Evolutionary conservation across 192 early-diverging fungal species (phyloP).

Genomic region (Lunasporangiospora selenospora): DNA sequence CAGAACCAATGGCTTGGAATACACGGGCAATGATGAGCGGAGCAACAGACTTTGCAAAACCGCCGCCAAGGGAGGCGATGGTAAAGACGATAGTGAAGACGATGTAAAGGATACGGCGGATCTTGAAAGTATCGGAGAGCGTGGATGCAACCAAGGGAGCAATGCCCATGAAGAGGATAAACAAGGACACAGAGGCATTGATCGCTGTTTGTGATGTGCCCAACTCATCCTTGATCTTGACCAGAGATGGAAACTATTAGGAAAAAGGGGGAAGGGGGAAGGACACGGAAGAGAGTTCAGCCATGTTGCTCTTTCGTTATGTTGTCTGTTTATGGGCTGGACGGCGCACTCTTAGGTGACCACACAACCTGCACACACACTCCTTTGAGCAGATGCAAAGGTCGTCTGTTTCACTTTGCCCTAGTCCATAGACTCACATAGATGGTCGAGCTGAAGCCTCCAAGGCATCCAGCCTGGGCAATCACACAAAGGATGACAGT

Average conservation of each 20-base stretch:
- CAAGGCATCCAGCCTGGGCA: slow-evolving; percentile 37
- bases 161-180: slow-evolving; percentile 60
- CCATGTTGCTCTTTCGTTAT: no score
- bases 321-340: no score
- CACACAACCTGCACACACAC: no score
- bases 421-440: slow-evolving; percentile 27
- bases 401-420: no score
- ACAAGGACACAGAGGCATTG: slow-evolving; percentile 51
- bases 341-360: no score
- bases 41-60: slow-evolving; percentile 44
- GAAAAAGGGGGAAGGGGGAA: not conserved
- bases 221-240: slow-evolving; percentile 49
- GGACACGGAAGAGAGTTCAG: not conserved
- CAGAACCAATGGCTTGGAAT: slow-evolving; percentile 53
- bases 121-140: slow-evolving; percentile 50
- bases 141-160: slow-evolving; percentile 54
- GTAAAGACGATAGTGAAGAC: slow-evolving; percentile 49
- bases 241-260: slow-evolving; percentile 38
- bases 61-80: slow-evolving; percentile 48
- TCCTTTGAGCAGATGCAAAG: no score
- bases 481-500: slow-evolving; percentile 28
- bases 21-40: slow-evolving; percentile 48
- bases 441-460: slow-evolving; percentile 41
- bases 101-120: slow-evolving; percentile 53
- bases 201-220: slow-evolving; percentile 43